Evolutionary conservation across 306 rosid species (phyloP).

Genomic region (cucumber (Cucumis sativus)): DNA sequence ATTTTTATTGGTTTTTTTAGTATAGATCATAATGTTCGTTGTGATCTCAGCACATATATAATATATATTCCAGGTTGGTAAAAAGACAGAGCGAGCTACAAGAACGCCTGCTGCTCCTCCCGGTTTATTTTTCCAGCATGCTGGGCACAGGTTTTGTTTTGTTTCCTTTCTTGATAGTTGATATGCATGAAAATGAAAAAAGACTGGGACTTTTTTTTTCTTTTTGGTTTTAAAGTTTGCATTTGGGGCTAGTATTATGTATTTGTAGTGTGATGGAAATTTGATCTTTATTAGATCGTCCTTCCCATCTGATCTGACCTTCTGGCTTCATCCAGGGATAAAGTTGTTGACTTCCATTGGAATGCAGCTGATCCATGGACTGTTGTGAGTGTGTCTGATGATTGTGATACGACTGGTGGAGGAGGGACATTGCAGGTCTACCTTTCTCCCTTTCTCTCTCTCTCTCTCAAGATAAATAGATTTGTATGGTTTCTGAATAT

Average conservation of each 20-base stretch:
- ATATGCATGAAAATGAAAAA: neutral
- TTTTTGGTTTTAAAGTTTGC: neutral
- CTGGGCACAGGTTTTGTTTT: slow-evolving; percentile 80
- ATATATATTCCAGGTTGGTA: slow-evolving; percentile 45
- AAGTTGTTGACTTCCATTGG: slow-evolving; percentile 90
- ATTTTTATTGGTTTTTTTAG: neutral
- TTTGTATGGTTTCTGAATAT: neutral
- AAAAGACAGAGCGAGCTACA: slow-evolving; percentile 60
- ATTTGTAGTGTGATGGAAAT: neutral
- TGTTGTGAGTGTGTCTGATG: slow-evolving; percentile 93
- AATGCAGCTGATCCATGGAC: slow-evolving; percentile 97
- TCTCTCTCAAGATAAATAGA: neutral
- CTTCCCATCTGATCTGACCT: neutral
- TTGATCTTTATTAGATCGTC: neutral
- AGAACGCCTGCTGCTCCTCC: slow-evolving; percentile 51
- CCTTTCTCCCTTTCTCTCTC: neutral
- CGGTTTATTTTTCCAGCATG: slow-evolving; percentile 96
- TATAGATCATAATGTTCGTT: neutral
- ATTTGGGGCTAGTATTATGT: neutral
- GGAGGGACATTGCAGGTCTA: slow-evolving; percentile 95
- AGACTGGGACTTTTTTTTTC: neutral
- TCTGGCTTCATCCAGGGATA: slow-evolving; percentile 50
- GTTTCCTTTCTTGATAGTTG: neutral
- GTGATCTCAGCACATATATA: neutral
- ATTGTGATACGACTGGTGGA: slow-evolving; percentile 93